phyloP scores from a whole-genome alignment of 495 filamentous ascomycete genomes.

The Immersiella caudata region DNA sequence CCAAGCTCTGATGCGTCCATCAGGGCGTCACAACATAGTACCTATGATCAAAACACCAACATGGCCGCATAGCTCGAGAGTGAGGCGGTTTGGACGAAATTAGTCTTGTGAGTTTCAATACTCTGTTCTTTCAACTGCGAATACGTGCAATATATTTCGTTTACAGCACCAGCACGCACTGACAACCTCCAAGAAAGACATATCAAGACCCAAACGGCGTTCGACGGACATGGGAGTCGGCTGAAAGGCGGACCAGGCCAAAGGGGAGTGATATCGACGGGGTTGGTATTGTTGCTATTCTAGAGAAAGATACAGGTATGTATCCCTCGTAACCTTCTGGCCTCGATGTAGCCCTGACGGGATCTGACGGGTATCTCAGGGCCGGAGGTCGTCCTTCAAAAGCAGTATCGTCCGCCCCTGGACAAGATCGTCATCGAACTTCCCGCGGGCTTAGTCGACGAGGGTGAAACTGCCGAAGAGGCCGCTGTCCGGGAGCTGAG shows the following conservation, averaged over 20 bases:
- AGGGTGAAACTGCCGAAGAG: constrained; percentile 73
- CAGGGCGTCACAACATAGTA: background rate
- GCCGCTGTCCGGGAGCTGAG: constrained; percentile 86
- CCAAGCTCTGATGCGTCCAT: background rate
- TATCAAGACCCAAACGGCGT: constrained; percentile 73
- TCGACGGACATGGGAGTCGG: constrained; percentile 78
- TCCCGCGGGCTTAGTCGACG: constrained; percentile 85
- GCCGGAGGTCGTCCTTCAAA: constrained; percentile 79
- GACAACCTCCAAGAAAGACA: constrained; percentile 56
- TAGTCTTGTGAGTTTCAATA: constrained; percentile 35
- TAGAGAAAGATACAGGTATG: constrained; percentile 66
- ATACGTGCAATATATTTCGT: background rate
- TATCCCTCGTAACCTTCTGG: background rate
- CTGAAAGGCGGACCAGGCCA: constrained; percentile 74
- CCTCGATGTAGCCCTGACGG: background rate
- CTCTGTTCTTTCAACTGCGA: background rate
- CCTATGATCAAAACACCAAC: background rate
- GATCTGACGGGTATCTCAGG: constrained; percentile 36
- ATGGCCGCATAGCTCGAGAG: constrained; percentile 36
- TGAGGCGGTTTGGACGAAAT: constrained; percentile 76
- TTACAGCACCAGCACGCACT: constrained; percentile 8
- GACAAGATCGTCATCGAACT: constrained; percentile 78
- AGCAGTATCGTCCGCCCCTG: constrained; percentile 85
- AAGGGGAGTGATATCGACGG: constrained; percentile 74
- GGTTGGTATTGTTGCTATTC: constrained; percentile 85